Evolutionary conservation across 2,329 filamentous ascomycete species (phyloP), one percentile per base, ranked within the genome.

Genomic region (Teratosphaeriaceae sp.): DNA sequence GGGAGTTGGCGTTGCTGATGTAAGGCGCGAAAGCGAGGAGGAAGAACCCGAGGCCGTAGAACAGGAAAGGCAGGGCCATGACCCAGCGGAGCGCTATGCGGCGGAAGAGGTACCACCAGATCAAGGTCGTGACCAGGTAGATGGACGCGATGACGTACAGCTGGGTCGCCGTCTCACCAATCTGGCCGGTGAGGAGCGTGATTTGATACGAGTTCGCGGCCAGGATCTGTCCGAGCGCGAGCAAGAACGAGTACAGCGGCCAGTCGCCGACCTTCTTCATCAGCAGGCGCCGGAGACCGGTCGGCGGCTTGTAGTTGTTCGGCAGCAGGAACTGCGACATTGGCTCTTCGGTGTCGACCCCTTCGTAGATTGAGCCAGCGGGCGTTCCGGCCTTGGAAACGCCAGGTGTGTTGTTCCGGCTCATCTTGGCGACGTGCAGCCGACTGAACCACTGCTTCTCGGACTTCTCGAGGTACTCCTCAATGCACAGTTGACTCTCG

Each of bases 141-240:
- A 80, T 74, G 6, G 67, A 71, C 1, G 78, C 78, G 26, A 81
- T 75, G 38, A 71, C 69, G 60, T 83, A 83, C 0, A 83, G 66
- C 53, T 79, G 76, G 23, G 65, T 60, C 3, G 78, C 75, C 2
- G 73, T 72, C 57, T 82, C 71, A 43, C 76, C 79, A 16, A 78
- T 68, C 51, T 79, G 73, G 15, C 80, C 80, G 0, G 78, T 79
- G 16, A 84, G 68, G n/a, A 84, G 68, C 0, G 79, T 81, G 55
- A 84, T 78, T 56, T 84, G 80, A 61, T 82, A 82, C 0, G 78
- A 82, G 60, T 81, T 82, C 44, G 78, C 76, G 1, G 79, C 76
- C 38, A 82, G 75, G 47, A 82, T 76, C 53, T 82, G 79, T 18
- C 76, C 75, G 26, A 80, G 67, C 7, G 77, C 77, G 15, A 82